Conservation (phyloP, 2,329 filamentous ascomycete genomes). For the Microcyclospora pomicola region DNA sequence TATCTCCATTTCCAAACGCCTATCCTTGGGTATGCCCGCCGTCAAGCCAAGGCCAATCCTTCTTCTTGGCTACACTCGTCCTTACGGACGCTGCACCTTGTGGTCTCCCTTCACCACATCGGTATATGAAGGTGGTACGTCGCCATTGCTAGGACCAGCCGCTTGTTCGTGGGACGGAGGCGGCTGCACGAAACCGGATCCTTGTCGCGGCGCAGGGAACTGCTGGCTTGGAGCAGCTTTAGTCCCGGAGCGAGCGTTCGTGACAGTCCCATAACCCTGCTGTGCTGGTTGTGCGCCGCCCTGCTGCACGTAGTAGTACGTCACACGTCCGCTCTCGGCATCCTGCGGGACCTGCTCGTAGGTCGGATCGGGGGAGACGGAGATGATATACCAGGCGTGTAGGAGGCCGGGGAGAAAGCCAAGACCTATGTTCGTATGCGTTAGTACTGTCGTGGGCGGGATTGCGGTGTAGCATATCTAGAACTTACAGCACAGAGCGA, state of each 20-base stretch:
- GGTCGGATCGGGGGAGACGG: constrained; percentile 63
- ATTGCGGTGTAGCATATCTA: neutral
- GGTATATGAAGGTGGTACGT: constrained; percentile 66
- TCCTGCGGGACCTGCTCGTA: constrained; percentile 55
- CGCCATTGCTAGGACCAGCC: constrained; percentile 29
- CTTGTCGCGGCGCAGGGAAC: constrained; percentile 28
- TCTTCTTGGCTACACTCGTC: no score
- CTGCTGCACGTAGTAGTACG: constrained; percentile 55
- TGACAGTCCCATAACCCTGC: constrained; percentile 29
- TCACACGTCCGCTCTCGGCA: constrained; percentile 45
- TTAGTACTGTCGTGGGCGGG: neutral
- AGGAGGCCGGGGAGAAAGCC: constrained; percentile 64
- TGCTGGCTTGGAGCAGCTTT: constrained; percentile 11
- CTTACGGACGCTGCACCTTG: constrained; percentile 58
- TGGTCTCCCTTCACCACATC: constrained; percentile 73
- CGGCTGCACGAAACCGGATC: constrained; percentile 23
- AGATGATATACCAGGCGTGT: constrained; percentile 97
- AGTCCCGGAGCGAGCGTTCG: constrained; percentile 20
- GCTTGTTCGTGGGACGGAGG: constrained; percentile 17
- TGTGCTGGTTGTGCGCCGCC: constrained; percentile 13
- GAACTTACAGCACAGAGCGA: constrained; percentile 55
- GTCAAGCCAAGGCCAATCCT: no score
- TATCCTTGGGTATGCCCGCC: no score
- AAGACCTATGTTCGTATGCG: constrained; percentile 14
- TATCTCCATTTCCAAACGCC: no score